These are phyloP conservation scores for Tolypocladium capitatum DNA, from an alignment of 2,329 filamentous ascomycete genomes.

Conservation along the genomic window DNA sequence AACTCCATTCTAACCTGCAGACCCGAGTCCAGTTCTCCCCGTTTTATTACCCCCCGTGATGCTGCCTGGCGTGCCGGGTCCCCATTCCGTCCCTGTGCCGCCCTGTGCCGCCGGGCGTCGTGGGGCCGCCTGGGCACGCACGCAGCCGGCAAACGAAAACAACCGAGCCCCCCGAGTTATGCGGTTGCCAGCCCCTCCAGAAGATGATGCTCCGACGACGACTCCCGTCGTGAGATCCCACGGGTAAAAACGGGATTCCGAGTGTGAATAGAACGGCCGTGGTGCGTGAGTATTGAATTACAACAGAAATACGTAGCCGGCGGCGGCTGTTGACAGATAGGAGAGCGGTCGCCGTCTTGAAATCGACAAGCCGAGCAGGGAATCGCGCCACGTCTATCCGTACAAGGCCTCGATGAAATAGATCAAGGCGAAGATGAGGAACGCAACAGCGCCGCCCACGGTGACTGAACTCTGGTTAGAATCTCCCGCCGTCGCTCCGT, in stretches of 20 bases:
- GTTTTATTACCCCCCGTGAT: background rate
- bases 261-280: background rate
- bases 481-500: background rate
- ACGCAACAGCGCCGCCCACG: constrained; percentile 78
- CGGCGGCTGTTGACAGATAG: background rate
- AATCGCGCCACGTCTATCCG: constrained; percentile 18
- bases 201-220: background rate
- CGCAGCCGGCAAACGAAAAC: background rate
- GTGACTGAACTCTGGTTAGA: constrained; percentile 52
- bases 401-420: constrained; percentile 75
- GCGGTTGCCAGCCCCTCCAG: background rate
- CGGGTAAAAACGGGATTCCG: background rate
- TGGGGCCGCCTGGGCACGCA: background rate
- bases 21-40: background rate
- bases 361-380: background rate
- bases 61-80: background rate
- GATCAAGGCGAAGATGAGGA: constrained; percentile 82
- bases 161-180: background rate
- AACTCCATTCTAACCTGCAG: background rate
- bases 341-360: background rate
- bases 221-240: background rate
- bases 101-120: background rate
- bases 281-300: background rate
- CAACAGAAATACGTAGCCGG: background rate
- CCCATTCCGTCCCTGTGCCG: background rate